Evolutionary conservation across 169 alveolate genomes (phyloP).

Genomic region (Cryptosporidium baileyi): DNA sequence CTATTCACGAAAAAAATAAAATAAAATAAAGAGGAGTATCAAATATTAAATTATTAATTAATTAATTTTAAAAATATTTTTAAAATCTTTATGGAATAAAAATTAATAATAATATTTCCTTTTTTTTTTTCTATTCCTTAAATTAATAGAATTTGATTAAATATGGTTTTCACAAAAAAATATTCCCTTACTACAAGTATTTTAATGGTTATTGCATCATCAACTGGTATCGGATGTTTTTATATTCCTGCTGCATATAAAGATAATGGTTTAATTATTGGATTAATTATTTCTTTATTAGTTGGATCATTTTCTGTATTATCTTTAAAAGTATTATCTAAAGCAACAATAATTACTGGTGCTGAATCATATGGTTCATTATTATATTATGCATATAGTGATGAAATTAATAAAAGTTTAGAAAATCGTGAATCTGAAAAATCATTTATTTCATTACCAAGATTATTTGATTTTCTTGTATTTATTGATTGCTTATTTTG

Average conservation of each 20-base stretch:
- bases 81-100: no score
- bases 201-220: conserved; percentile 8
- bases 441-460: conserved; percentile 39
- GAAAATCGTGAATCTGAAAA: background rate
- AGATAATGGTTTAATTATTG: conserved; percentile 31
- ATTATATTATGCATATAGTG: conserved; percentile 37
- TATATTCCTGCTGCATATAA: conserved; percentile 21
- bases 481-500: conserved; percentile 57
- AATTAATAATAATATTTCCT: no score
- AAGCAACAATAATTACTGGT: conserved; percentile 33
- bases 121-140: no score
- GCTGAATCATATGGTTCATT: conserved; percentile 57
- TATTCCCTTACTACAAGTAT: background rate
- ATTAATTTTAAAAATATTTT: no score
- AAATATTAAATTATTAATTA: no score
- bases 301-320: conserved; percentile 45
- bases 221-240: conserved; percentile 59
- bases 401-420: conserved; percentile 9
- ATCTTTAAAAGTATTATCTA: conserved; percentile 41
- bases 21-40: no score
- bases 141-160: background rate
- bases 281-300: conserved; percentile 6
- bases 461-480: conserved; percentile 47
- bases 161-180: conserved; percentile 10
- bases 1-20: no score